These are phyloP conservation scores for Neonectria punicea DNA, from an alignment of 2,329 filamentous ascomycete species.

Conservation along the genomic window DNA sequence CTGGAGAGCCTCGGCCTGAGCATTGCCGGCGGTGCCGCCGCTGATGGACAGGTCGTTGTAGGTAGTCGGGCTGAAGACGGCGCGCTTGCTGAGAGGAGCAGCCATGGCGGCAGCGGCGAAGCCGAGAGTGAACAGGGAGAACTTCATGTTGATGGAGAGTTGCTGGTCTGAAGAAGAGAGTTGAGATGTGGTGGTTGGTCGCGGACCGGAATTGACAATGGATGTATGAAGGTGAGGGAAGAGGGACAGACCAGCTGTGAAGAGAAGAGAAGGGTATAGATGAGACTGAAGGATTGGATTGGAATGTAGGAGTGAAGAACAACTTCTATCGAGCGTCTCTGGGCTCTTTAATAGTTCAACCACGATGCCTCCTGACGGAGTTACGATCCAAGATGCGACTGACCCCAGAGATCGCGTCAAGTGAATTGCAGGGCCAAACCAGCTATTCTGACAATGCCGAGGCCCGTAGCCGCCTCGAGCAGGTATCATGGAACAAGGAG, in stretches of 20 bases:
- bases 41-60: slow-evolving; percentile 61
- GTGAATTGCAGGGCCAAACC: not conserved
- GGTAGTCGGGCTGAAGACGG: slow-evolving; percentile 47
- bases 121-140: slow-evolving; percentile 45
- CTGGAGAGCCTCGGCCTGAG: slow-evolving; percentile 54
- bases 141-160: slow-evolving; percentile 46
- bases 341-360: slow-evolving; percentile 10
- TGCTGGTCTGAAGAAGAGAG: not conserved
- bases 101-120: slow-evolving; percentile 43
- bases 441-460: not conserved
- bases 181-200: not conserved
- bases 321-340: not conserved
- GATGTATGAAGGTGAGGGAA: not conserved
- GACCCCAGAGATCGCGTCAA: slow-evolving; percentile 1
- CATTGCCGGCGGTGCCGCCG: slow-evolving; percentile 57
- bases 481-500: not conserved
- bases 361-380: not conserved
- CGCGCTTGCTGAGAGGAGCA: slow-evolving; percentile 42
- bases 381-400: not conserved
- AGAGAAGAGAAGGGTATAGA: slow-evolving; percentile 1
- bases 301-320: not conserved
- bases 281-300: not conserved
- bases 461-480: not conserved
- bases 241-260: slow-evolving; percentile 13
- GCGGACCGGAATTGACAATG: not conserved